A percentile compares a stretch with the other conserved stretches of the same genome.
Conservation (phyloP, 2,329 filamentous ascomycete species). For the Orbilia blumenaviensis region DNA sequence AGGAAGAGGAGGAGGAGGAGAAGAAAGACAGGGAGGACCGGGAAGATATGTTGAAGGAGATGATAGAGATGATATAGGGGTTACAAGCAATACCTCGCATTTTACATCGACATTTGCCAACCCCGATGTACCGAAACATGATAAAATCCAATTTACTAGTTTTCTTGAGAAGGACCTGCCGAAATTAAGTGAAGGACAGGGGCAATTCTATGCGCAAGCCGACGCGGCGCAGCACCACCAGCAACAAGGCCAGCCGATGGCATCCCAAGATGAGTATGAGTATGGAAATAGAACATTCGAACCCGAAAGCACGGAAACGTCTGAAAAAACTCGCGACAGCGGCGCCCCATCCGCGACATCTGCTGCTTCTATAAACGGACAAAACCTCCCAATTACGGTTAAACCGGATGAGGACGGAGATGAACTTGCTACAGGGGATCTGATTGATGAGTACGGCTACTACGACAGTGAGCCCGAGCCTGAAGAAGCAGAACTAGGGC, state of each 20-base stretch:
- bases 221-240: conserved; percentile 39
- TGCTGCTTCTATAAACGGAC: conserved; percentile 39
- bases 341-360: conserved; percentile 11
- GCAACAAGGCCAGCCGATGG: conserved; percentile 10
- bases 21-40: conserved; percentile 1
- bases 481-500: background rate
- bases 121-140: conserved; percentile 49
- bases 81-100: conserved; percentile 24
- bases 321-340: background rate
- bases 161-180: conserved; percentile 44
- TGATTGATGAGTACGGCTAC: conserved; percentile 47
- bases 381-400: conserved; percentile 37
- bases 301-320: conserved; percentile 33
- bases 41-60: conserved; percentile 6
- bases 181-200: conserved; percentile 51
- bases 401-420: conserved; percentile 53
- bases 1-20: conserved; percentile 8
- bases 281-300: conserved; percentile 38
- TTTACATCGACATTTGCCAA: conserved; percentile 49
- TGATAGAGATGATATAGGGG: conserved; percentile 47
- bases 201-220: conserved; percentile 20
- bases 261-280: conserved; percentile 14
- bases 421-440: conserved; percentile 38
- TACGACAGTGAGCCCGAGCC: conserved; percentile 36
- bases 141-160: conserved; percentile 51